Percentiles rank a stretch among this genome's conserved stretches.
phyloP scores from a whole-genome alignment of 148 eudicot species.

The Rhododendron henanense region DNA sequence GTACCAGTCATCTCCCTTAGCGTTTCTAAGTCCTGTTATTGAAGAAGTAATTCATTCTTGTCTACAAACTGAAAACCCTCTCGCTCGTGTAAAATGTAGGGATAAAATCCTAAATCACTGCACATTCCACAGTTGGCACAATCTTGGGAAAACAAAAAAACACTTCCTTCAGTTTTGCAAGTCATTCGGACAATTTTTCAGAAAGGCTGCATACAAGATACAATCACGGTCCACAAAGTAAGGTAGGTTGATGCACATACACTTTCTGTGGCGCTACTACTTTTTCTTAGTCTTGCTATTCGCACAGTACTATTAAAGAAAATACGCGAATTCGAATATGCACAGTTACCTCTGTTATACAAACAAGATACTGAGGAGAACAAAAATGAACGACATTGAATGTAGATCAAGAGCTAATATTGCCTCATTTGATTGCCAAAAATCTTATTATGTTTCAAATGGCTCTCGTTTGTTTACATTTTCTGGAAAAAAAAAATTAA shows the following conservation, averaged over 20 bases:
- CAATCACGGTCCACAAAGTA: not conserved
- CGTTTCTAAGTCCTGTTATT: not conserved
- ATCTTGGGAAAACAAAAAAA: not conserved
- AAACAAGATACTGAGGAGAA: not conserved
- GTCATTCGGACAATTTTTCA: not conserved
- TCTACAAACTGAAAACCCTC: not conserved
- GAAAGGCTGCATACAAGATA: not conserved
- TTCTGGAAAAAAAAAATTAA: not conserved
- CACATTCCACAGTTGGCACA: not conserved
- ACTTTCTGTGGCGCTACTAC: not conserved
- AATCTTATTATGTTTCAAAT: not conserved
- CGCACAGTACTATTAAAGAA: not conserved
- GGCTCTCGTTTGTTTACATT: not conserved
- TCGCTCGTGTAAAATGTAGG: not conserved
- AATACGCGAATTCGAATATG: not conserved
- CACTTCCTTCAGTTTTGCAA: not conserved
- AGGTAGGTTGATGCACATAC: not conserved
- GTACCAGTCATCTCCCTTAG: not conserved
- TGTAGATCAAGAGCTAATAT: not conserved
- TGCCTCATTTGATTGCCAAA: not conserved
- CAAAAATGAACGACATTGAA: not conserved
- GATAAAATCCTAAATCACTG: not conserved
- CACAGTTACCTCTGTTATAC: not conserved
- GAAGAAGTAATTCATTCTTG: not conserved
- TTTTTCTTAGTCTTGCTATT: not conserved